Evolutionary conservation across 2,329 filamentous ascomycete species (phyloP).

Genomic region (Beauveria caledonica): DNA sequence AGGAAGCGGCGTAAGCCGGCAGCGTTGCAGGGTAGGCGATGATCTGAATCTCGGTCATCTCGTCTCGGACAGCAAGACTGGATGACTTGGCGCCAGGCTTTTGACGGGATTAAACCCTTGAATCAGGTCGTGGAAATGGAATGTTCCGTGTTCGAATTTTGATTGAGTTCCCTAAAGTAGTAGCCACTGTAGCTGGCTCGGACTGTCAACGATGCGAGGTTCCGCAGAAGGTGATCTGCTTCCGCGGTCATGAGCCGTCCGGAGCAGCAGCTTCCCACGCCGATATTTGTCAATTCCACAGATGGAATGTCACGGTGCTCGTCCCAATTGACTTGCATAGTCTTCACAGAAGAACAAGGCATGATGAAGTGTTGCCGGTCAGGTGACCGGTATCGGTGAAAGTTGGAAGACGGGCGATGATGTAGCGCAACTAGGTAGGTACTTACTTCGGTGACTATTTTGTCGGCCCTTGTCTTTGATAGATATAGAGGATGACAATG

Average conservation of each 20-base stretch:
- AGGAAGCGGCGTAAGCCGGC: neutral
- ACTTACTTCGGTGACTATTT: neutral
- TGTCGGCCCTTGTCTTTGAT: neutral
- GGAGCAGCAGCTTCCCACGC: neutral
- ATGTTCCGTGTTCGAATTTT: too few relatives aligned
- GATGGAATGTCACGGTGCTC: neutral
- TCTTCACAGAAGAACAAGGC: neutral
- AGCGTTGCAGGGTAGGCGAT: neutral
- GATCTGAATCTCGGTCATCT: neutral
- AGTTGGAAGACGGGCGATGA: neutral
- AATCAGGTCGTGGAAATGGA: neutral
- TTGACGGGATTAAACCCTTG: neutral
- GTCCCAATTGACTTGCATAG: neutral
- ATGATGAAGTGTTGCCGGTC: constrained; percentile 1
- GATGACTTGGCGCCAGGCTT: neutral
- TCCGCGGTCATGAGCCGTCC: neutral
- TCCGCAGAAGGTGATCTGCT: neutral
- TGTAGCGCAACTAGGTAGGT: too few relatives aligned
- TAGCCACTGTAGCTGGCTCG: too few relatives aligned
- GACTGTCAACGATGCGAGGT: too few relatives aligned
- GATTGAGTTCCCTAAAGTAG: too few relatives aligned
- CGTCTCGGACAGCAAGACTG: too few relatives aligned
- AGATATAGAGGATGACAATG: neutral
- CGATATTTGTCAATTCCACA: neutral
- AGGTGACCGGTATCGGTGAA: constrained; percentile 10